These are phyloP conservation scores for Zygosaccharomyces gambellarensis DNA, from an alignment of 805 yeast species.

Conservation along the genomic window DNA sequence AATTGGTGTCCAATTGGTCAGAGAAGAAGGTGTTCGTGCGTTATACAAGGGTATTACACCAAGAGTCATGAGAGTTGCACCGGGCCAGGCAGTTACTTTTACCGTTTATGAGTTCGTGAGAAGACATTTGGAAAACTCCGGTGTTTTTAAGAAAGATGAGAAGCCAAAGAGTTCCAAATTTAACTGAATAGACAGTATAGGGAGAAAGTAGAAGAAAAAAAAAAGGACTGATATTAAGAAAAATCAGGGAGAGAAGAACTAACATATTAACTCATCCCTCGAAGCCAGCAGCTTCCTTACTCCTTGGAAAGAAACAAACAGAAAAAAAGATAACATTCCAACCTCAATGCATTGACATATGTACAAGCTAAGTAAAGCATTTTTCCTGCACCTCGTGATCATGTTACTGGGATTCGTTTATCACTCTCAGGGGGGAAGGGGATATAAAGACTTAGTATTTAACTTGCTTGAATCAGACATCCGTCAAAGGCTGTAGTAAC, in stretches of 20 bases:
- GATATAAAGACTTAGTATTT: background rate
- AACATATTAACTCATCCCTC: background rate
- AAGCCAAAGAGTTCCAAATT: slow-evolving; percentile 12
- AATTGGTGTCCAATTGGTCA: slow-evolving; percentile 74
- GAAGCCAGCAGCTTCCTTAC: too few species aligned
- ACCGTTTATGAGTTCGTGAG: slow-evolving; percentile 92
- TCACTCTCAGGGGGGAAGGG: slow-evolving; percentile 1
- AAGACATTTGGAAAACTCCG: slow-evolving; percentile 47
- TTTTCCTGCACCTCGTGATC: background rate
- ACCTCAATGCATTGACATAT: background rate
- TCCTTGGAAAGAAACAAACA: background rate
- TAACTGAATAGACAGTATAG: background rate
- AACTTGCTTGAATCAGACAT: background rate
- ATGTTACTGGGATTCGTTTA: background rate
- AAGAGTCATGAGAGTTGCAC: slow-evolving; percentile 98
- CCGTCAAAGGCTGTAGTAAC: too few species aligned
- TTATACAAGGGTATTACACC: slow-evolving; percentile 97
- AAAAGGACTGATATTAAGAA: background rate
- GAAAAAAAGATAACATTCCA: slow-evolving; percentile 4
- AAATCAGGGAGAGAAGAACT: background rate
- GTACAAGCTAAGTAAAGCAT: slow-evolving; percentile 3
- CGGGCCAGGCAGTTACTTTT: slow-evolving; percentile 98
- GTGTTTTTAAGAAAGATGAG: slow-evolving; percentile 20
- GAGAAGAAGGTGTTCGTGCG: slow-evolving; percentile 85
- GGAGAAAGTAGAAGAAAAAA: slow-evolving; percentile 4